Base-by-base conservation (phyloP, 2,329 filamentous ascomycete genomes). In the Scytalidium sp. region DNA sequence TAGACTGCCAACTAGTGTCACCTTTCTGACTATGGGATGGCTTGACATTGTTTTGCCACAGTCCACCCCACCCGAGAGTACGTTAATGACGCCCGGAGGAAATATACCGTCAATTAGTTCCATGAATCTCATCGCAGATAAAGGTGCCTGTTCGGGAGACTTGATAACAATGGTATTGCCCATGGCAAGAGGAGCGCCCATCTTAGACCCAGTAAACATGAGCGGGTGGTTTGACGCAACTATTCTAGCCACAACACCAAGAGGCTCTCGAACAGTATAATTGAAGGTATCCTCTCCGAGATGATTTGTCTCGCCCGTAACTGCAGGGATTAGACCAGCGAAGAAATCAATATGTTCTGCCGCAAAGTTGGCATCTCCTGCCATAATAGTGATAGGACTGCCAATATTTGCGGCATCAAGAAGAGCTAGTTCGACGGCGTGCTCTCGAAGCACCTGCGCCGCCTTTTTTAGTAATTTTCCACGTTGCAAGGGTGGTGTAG, bases 191-290 rank as follows among this genome's bases (percentile, higher is more conserved):
- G 81, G 81, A 11, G 87, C 87, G 13, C 84, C 87, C 2, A 90
- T 76, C 60, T 89, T 88, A 83, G 84, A 86, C 9, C 80, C 81
- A 13, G 84, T 84, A 79, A 90, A 89, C 20, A 77, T 74, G 2
- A 90, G 73, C 2, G 87, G 87, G 55, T 85, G 88, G 65, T 90
- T 90, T 84, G 86, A 90, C 11, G 87, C 85, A 52, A 88, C 87
- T 55, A 90, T 90, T 65, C 75, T 74, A 10, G 78, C 87, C 55
- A 85, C 87, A 0, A 91, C 87, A 29, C 88, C 88, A 25, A 90
- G 70, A 1, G 87, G 87, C 66, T 91, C 83, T 51, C 84, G 80
- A 48, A 88, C 68, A 0, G 85, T 89, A 65, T 90, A 91, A 1
- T 85, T 85, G 52, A 90, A 77, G 68, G 90, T 90, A 46, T 74